Evolutionary conservation across 805 yeast species (phyloP).

Genomic region (Kuraishia molischiana): DNA sequence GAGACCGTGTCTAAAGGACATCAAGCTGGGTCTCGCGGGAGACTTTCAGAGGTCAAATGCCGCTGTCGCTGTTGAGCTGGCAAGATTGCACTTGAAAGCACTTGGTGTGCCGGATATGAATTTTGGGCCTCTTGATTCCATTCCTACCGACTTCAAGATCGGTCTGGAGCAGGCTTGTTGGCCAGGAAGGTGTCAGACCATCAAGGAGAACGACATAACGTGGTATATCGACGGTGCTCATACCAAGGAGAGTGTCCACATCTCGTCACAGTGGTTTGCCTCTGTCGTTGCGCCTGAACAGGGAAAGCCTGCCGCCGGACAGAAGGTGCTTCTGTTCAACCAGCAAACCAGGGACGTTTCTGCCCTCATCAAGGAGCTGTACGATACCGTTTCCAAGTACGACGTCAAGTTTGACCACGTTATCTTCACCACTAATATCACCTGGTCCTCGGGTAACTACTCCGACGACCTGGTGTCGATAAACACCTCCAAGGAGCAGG

Average conservation of each 20-base stretch:
- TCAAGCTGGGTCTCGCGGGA: constrained; percentile 68
- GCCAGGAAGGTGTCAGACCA: constrained; percentile 94
- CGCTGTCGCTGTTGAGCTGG: constrained; percentile 70
- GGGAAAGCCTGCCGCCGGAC: too few relatives aligned
- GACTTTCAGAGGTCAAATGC: constrained; percentile 83
- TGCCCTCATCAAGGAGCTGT: constrained; percentile 46
- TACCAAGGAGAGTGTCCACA: constrained; percentile 76
- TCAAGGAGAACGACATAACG: constrained; percentile 37
- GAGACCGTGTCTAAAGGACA: constrained; percentile 24
- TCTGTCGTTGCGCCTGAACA: constrained; percentile 11
- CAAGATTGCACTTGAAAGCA: constrained; percentile 45
- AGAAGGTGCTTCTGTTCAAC: constrained; percentile 64
- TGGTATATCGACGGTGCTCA: constrained; percentile 97
- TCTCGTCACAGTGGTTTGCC: constrained; percentile 75
- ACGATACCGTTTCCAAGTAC: constrained; percentile 27
- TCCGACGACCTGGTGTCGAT: constrained; percentile 77
- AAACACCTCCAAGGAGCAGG: constrained; percentile 70
- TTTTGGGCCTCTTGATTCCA: constrained; percentile 11
- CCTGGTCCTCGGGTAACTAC: constrained; percentile 79
- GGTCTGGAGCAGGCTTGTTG: constrained; percentile 69
- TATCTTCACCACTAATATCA: constrained; percentile 83
- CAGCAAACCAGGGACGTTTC: constrained; percentile 89
- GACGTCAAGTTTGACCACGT: constrained; percentile 56
- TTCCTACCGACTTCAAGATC: constrained; percentile 34
- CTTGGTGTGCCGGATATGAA: constrained; percentile 26